Base-by-base conservation (phyloP, 2,329 filamentous ascomycete species). In the Colletotrichum nymphaeae region DNA sequence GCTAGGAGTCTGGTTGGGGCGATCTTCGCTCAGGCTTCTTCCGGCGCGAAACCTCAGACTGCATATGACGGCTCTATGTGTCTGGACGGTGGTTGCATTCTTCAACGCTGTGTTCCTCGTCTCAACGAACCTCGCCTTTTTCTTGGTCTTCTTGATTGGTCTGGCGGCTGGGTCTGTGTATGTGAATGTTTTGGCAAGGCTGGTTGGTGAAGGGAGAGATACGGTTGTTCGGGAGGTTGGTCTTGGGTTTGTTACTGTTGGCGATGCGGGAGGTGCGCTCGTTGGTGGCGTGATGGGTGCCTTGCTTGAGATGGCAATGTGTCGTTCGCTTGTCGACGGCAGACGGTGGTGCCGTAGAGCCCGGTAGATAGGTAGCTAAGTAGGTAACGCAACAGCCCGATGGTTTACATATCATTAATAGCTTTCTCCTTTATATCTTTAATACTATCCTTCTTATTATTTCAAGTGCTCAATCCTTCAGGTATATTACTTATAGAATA, bases 131-230 rank as follows among this genome's bases (percentile, higher is more conserved):
- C 32, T 81, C 1, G 69, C 79, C 5, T 77, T 79, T 5, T 9
- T 79, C 1, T 64, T 79, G 4, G 78, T 78, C 6, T 80, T 81
- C 9, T 63, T 73, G 2, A 70, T 77, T 4, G 82, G 82, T 0
- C 16, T 81, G 0, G 75, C 76, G 19, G 77, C 76, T 7, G 81
- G 81, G n/a, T 75, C 77, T 7, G 67, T 81, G 0, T 82, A 81
- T 69, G 78, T 80, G 58, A 78, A 74, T 11, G 59, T 78, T 7
- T 67, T 80, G 24, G 76, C 72, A 0, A 74, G 56, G 4, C 58
- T 76, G 0, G 37, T 80, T 2, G 76, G 76, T 22, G 79, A 78
- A 1, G 77, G 72, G 32, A 26, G 24, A n/a, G 62, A 75, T 1
- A 14, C 65, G 0, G 74, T 73, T 1, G 77, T 78, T 46, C 67